Evolutionary conservation across 2,329 filamentous ascomycete genomes (phyloP), one percentile per base, ranked within the genome.

Genomic region (Ilyonectria destructans): DNA sequence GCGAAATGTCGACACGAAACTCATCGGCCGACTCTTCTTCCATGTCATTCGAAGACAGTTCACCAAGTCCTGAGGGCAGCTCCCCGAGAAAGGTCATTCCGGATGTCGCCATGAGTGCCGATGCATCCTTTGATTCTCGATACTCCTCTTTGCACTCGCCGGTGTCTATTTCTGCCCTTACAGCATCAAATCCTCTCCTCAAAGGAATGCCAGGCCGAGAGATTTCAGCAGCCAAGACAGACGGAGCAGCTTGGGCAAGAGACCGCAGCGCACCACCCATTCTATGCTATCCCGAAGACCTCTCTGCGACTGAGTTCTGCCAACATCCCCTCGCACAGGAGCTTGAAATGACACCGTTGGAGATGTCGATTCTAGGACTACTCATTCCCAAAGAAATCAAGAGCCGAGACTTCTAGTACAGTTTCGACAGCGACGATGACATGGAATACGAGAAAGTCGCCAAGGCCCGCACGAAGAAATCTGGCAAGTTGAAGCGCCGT

Each of bases 181-280:
- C 71, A 5, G 66, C 69, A 8, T 74, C 73, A 0, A 74, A 77
- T 35, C 95, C 82, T 87, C 75, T 83, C 0, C 75, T 83, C 10
- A 75, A 69, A 57, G 81, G 82, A 6, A 78, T 81, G 62, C 81
- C 82, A 1, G 82, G 82, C 2, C 77, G 81, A 59, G 82, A 84
- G 58, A 69, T 83, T 10, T 81, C 80, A 0, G 76, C 75, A 4
- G 78, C 82, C 15, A 82, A 79, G 56, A 83, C 80, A 2, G 80
- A 84, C 33, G 77, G 77, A 5, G 78, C 80, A 15, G 74, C 74
- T 3, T 81, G 83, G 67, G 71, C 75, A n/a, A 73, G 74, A 31
- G 80, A 83, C 40, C 61, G 69, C 6, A 65, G 70, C 4, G 78
- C 73, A 0, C 74, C 79, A 1, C 75, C 78, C 7, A 65, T 82